Base-by-base conservation (phyloP, 768 basidiomycete genomes). In the Mycena haematopus region DNA sequence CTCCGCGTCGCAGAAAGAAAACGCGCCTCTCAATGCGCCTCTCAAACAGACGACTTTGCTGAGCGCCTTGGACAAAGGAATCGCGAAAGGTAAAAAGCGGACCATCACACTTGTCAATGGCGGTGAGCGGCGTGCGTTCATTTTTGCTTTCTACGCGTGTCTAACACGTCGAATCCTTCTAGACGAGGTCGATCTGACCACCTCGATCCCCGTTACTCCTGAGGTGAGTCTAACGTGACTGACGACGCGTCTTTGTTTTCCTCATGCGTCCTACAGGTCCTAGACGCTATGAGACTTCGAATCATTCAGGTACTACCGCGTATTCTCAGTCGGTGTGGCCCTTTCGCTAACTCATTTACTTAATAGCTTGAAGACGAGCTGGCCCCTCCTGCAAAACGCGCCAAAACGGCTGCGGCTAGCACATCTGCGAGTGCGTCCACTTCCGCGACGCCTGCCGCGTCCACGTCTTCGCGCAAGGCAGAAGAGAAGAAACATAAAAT, bases 401-500 rank as follows among this genome's bases (percentile, higher is more conserved):
- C 75, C 31, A 72, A 69, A 33, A 74, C 65, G n/a, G 65, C 46
- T n/a, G 65, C 46, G 4, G 58, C 60, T n/a, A 73, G 62, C 24
- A 61, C 46, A 7, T 54, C 57, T 15, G 62, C 64, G 27, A 60
- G 45, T 10, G 56, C 68, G 5, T 60, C 70, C 3, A 46, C 66
- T 2, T 63, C 70, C 14, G 36, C 69, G 8, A 68, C 64, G 7
- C 60, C 71, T 6, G 56, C 71, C 35, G 69, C 70, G 17, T 60
- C 71, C 1, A 9, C 29, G 29, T 31, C 29, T 4, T 63, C 70
- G 6, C 47, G 52, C 33, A 78, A 80, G 60, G 72, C 70, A 1
- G 77, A 77, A 3, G 77, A 78, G 60, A 80, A 80, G 63, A 79
- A 78, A 63, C 66, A 70, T 35, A 77, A 78, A 58, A 65, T 76